Base-by-base conservation (phyloP, 2,329 filamentous ascomycete species). In the Elsinoe batatas region DNA sequence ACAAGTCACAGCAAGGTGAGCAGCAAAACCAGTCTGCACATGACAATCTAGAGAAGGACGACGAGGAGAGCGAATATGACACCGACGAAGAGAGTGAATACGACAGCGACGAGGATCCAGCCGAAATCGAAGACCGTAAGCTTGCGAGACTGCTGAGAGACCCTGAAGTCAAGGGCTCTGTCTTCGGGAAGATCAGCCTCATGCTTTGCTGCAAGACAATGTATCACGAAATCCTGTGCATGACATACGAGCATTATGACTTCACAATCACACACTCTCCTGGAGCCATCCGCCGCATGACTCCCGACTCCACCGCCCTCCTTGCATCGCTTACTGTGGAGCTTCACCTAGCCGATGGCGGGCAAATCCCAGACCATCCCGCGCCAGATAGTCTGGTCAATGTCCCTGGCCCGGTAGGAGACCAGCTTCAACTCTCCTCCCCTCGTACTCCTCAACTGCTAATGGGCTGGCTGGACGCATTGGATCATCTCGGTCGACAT, bases 151-250 rank as follows among this genome's bases (percentile, higher is more conserved):
- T 38, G 17, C 32, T 17, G 47, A 8, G 5, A 12, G 47, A 51
- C 11, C 12, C 22, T n/a, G 12, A 51, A 33, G 20, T 35, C n/a
- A 26, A n/a, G 8, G 35, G 18, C 8, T 18, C 15, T 1, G 15
- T 51, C 33, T 37, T 26, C 10, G 32, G 47, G 11, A 36, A 15
- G 44, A 49, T 51, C 47, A 51, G 47, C 33, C 47, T 51, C 8
- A 51, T 51, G 47, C 47, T 51, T 6, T 51, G 47, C 33, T 51
- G 47, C 32, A 15, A 33, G 10, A 13, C 32, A 2, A 36, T 51
- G 33, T 51, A 51, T 13, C 13, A 51, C 18, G 47, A 51, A 33
- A 51, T 38, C 18, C 17, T 18, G 5, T 5, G n/a, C 2, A 37
- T 38, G 3, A 38, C 33, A 2, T 51, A 51, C 18, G 4, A 3